Conservation (phyloP, 164 flowering plant species). For the Umbilicus rupestris region DNA sequence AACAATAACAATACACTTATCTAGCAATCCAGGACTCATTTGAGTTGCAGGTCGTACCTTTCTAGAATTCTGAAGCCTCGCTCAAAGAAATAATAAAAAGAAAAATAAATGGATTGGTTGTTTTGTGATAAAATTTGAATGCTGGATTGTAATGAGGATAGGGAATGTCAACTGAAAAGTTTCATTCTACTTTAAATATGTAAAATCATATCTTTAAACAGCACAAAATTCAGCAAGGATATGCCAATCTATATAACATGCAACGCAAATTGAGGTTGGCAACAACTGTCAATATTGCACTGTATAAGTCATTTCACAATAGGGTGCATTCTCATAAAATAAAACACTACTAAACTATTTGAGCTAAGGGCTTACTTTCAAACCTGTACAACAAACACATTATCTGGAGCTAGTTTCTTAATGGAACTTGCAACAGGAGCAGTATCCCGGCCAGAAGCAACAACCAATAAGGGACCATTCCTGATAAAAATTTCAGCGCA, state of each 20-base stretch:
- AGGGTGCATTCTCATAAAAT: not conserved
- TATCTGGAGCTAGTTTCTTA: constrained; percentile 59
- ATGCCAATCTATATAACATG: not conserved
- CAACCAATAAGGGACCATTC: constrained; percentile 85
- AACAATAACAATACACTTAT: too few species aligned
- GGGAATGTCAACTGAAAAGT: not conserved
- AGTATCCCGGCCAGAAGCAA: constrained; percentile 94
- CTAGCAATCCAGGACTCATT: too few species aligned
- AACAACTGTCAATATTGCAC: not conserved
- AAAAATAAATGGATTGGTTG: too few species aligned
- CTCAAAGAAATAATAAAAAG: too few species aligned
- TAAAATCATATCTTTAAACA: not conserved
- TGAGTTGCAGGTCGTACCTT: too few species aligned
- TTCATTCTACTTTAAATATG: not conserved
- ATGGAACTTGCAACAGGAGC: constrained; percentile 73
- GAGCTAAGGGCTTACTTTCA: constrained; percentile 4
- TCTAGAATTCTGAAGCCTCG: too few species aligned
- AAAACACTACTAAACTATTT: not conserved
- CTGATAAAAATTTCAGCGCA: constrained; percentile 23
- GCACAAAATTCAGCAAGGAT: not conserved
- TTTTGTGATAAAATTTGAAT: not conserved
- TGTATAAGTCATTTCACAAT: not conserved
- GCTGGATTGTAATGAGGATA: not conserved
- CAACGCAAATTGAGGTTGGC: not conserved
- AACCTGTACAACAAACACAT: constrained; percentile 93